phyloP scores from a whole-genome alignment of 2,329 filamentous ascomycete genomes.

The Pestalotiopsis sp. region DNA sequence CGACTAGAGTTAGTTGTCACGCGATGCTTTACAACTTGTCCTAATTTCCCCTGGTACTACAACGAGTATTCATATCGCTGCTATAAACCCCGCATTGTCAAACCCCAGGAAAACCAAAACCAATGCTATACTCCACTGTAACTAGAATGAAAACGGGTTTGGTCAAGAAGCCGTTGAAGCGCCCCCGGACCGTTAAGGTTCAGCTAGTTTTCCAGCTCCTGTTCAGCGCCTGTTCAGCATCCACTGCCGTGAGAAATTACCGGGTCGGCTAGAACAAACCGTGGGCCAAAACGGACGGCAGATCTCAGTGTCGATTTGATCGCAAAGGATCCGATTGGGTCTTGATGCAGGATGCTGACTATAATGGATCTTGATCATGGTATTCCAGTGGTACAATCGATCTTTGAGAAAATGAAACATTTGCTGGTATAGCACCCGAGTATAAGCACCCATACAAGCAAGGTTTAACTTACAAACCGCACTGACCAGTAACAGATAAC shows the following conservation, averaged over 20 bases:
- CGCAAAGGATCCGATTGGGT: not conserved
- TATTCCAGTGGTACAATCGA: not conserved
- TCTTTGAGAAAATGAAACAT: not conserved
- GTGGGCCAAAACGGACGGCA: not conserved
- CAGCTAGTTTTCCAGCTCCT: not conserved
- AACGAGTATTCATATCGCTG: not conserved
- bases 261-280: not conserved
- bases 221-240: not conserved
- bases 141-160: not conserved
- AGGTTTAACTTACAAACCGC: too few relatives aligned
- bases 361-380: not conserved
- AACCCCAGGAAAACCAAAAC: not conserved
- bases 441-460: too few relatives aligned
- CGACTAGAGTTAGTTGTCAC: not conserved
- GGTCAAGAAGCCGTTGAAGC: not conserved
- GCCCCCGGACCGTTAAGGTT: not conserved
- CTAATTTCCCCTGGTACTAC: not conserved
- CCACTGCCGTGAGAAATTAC: constrained; percentile 1
- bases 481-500: too few relatives aligned
- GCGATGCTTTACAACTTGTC: not conserved
- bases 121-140: not conserved
- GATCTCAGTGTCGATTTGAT: not conserved
- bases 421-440: too few relatives aligned
- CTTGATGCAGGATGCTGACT: not conserved
- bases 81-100: not conserved